Conservation (phyloP, 208 protist species). For the Leptomonas pyrrhocoris region DNA sequence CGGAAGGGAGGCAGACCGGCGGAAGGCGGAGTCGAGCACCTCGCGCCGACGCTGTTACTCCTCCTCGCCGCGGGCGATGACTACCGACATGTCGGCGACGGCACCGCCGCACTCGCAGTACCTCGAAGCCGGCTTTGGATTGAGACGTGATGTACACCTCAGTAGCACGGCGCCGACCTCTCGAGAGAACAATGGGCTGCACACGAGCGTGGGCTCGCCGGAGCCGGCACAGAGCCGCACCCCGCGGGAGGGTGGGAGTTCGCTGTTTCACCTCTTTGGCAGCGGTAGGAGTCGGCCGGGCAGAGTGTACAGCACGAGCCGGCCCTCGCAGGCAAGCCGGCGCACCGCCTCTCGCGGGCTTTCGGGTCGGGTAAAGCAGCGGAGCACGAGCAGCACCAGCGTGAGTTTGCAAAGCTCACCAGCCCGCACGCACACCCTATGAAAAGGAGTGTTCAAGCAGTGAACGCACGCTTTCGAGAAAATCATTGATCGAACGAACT, state of each 20-base stretch:
- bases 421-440: neutral
- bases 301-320: conserved; percentile 9
- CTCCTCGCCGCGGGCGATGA: neutral
- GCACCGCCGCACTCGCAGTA: conserved; percentile 16
- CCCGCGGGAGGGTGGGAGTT: conserved; percentile 7
- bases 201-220: conserved; percentile 1
- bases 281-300: neutral
- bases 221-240: conserved; percentile 12
- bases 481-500: too few species aligned
- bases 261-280: conserved; percentile 12
- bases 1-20: neutral
- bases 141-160: neutral
- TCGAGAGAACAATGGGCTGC: conserved; percentile 10
- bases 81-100: neutral
- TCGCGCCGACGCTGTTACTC: conserved; percentile 11
- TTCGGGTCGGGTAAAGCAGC: neutral
- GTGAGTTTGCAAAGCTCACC: conserved; percentile 20
- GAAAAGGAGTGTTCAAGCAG: neutral
- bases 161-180: neutral
- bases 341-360: neutral
- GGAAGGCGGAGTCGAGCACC: neutral
- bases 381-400: conserved; percentile 2
- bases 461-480: too few species aligned
- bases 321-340: conserved; percentile 8
- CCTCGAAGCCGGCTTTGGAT: conserved; percentile 10